phyloP scores from a whole-genome alignment of 805 yeast species.

The Candida palmyrensis region DNA sequence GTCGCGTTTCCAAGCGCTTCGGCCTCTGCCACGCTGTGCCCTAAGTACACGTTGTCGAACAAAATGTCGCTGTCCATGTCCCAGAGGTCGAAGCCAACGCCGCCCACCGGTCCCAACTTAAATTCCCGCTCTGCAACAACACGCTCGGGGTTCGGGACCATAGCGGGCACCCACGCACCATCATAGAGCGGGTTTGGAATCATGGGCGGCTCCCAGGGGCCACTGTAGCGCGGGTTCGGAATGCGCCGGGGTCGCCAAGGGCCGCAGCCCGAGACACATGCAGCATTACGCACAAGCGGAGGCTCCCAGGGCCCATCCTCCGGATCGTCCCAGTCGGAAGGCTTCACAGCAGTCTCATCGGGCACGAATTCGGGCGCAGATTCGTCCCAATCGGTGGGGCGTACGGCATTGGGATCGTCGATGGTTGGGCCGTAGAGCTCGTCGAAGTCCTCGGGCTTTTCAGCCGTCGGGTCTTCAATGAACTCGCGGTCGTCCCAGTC shows the following conservation, averaged over 20 bases:
- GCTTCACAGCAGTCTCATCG: conserved; percentile 64
- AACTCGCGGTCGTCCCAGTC: conserved; percentile 74
- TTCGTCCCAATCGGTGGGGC: conserved; percentile 82
- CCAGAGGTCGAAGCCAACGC: conserved; percentile 87
- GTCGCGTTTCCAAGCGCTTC: conserved; percentile 78
- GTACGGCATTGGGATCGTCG: conserved; percentile 58
- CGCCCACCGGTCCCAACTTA: conserved; percentile 59
- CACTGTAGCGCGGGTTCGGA: conserved; percentile 66
- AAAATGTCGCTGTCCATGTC: conserved; percentile 70
- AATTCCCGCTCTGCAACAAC: conserved; percentile 55
- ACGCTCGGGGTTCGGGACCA: conserved; percentile 65
- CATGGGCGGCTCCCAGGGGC: conserved; percentile 71
- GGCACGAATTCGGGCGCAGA: conserved; percentile 49
- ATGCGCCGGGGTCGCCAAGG: conserved; percentile 67
- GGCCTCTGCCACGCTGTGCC: conserved; percentile 81
- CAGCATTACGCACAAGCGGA: conserved; percentile 68
- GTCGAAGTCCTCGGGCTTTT: conserved; percentile 84
- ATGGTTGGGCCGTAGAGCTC: conserved; percentile 60
- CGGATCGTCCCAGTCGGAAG: conserved; percentile 84
- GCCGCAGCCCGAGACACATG: conserved; percentile 77
- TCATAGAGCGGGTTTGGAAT: conserved; percentile 70
- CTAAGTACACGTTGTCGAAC: conserved; percentile 81
- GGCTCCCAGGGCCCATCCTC: conserved; percentile 86
- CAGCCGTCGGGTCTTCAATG: conserved; percentile 65
- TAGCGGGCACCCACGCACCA: conserved; percentile 74